Percentiles rank a stretch among this genome's conserved stretches.
Evolutionary conservation across 371 early-diverging fungal species (phyloP).

Genomic region (Mortierella sp.): DNA sequence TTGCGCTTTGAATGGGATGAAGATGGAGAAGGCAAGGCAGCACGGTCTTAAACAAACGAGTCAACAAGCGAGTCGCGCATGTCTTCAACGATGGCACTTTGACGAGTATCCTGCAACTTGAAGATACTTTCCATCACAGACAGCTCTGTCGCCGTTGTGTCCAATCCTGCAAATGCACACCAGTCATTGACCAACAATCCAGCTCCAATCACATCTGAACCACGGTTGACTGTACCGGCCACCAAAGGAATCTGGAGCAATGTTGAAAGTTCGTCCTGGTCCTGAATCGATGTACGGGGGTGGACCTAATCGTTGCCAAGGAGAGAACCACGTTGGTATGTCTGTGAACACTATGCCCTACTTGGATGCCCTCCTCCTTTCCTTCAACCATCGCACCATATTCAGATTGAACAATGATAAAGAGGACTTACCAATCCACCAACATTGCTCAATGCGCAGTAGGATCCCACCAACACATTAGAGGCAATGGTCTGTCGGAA

Average conservation of each 20-base stretch:
- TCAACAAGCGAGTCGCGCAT: constrained; percentile 96
- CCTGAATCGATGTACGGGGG: constrained; percentile 96
- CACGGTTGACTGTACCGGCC: constrained; percentile 99
- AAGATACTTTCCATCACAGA: constrained; percentile 99
- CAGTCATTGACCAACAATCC: constrained; percentile 99
- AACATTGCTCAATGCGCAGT: constrained; percentile 97
- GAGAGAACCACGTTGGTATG: too few species aligned
- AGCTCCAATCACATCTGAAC: constrained; percentile 98
- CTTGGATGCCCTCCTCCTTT: too few species aligned
- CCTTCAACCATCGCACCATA: too few species aligned
- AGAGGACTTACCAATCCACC: constrained; percentile 95
- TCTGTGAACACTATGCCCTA: too few species aligned
- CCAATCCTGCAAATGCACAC: constrained; percentile 98
- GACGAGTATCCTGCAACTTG: constrained; percentile 93
- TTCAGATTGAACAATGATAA: too few species aligned
- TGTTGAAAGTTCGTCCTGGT: constrained; percentile 98
- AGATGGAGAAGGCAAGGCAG: too few species aligned
- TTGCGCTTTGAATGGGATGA: not conserved
- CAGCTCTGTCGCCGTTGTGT: constrained; percentile 98
- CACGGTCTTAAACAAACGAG: constrained; percentile 72
- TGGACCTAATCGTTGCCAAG: too few species aligned
- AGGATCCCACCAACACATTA: constrained; percentile 99
- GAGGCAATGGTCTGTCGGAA: constrained; percentile 99
- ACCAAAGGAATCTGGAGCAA: constrained; percentile 93
- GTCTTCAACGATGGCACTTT: constrained; percentile 91